Evolutionary conservation across 192 early-diverging fungal species (phyloP), one percentile per base, ranked within the genome.

Genomic region (Umbelopsis isabellina): DNA sequence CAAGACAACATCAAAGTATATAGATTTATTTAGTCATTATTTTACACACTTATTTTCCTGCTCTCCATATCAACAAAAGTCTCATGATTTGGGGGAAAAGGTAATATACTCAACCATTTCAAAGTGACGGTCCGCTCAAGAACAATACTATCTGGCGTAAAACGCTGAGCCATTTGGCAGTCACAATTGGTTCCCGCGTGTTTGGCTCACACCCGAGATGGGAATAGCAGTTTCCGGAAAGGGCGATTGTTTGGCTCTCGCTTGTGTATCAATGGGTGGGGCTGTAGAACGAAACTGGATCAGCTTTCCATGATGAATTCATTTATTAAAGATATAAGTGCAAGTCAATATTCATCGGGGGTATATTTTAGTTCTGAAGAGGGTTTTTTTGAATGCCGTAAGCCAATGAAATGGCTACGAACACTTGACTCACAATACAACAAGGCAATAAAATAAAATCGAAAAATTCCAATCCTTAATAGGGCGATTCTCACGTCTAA

Each of bases 401-500:
- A 33, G 27, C 55, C 55, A 61, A 61, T 61, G 55, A 61, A 61
- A 61, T 61, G 55, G 10, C 55, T 6, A 61, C 55, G 11, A 61
- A 30, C 11, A 30, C 25, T 61, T 61, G 55, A 61, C 27, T 61
- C 55, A 61, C 37, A 41, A 41, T 41, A 41, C 37, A 18, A 33
- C 20, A 61, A 61, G 55, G 55, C 55, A 61, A 61, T 33, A 35
- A 35, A 61, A 61, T 16, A 35, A 61, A 61, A 61, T 2, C 37
- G 37, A 41, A 41, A 52, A 52, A 23, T 52, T 16, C 55, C 55
- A 16, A 4, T 30, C 37, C 16, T 49, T 35, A 25, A 61, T 61
- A 61, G 30, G 55, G 27, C 27, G 55, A 61, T 61, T 61, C 55
- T 61, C 55, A 61, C 55, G 55, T 61, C 55, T 61, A 52, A 21